Conservation (phyloP, 164 flowering plant genomes). For the Annona cherimola region DNA sequence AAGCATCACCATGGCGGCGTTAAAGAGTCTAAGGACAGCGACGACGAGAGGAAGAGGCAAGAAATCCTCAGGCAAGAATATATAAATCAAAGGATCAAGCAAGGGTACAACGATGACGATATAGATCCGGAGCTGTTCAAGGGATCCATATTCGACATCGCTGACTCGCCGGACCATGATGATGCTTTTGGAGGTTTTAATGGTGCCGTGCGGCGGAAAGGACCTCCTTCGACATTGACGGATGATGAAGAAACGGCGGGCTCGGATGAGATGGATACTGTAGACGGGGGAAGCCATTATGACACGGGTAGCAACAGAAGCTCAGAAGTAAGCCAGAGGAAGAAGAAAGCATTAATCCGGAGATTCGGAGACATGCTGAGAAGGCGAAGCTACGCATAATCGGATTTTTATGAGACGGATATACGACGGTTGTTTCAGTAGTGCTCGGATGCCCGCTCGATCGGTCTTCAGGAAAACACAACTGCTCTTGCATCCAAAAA, state of each 20-base stretch:
- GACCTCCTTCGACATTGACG: constrained; percentile 20
- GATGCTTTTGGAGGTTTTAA: not conserved
- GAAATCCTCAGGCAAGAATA: constrained; percentile 29
- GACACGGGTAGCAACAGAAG: constrained; percentile 34
- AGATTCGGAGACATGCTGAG: constrained; percentile 58
- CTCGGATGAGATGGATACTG: constrained; percentile 41
- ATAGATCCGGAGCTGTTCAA: constrained; percentile 36
- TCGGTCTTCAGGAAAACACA: too few species aligned
- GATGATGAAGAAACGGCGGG: constrained; percentile 30
- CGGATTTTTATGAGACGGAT: not conserved
- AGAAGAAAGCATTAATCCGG: constrained; percentile 49
- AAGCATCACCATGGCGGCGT: constrained; percentile 12
- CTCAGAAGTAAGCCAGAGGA: constrained; percentile 25
- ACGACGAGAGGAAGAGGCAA: not conserved
- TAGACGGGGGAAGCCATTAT: constrained; percentile 29
- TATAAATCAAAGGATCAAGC: constrained; percentile 25
- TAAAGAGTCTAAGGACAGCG: constrained; percentile 12
- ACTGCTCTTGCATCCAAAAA: too few species aligned
- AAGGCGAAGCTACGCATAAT: constrained; percentile 22
- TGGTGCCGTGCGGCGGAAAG: constrained; percentile 14
- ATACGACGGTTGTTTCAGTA: not conserved
- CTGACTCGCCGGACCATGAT: constrained; percentile 22
- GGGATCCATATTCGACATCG: constrained; percentile 56
- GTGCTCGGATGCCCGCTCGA: too few species aligned
- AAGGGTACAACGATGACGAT: constrained; percentile 13